Base-by-base conservation (phyloP, 2,329 filamentous ascomycete species). In the Trichocomaceae sp. region DNA sequence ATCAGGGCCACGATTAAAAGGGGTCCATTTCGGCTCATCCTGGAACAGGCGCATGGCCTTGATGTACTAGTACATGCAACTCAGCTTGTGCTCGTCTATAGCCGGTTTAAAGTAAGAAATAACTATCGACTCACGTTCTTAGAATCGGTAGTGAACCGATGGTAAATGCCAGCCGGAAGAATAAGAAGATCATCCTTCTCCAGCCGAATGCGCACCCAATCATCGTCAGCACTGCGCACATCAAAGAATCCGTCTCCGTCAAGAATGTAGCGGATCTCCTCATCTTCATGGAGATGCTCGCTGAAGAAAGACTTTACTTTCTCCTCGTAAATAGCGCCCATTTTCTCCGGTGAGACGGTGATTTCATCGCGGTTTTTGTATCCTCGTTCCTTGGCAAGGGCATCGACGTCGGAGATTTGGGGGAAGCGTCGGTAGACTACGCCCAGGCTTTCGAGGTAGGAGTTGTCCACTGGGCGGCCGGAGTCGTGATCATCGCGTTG, bases 1-100 rank as follows among this genome's bases (percentile, higher is more conserved):
- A 48, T 92, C 87, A 4, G 77, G 73, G 6, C 81, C 83, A 55
- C 93, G 83, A 75, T 96, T 95, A 62, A 99, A 73, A 13, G 93
- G 88, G 35, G 90, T 97, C 93, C 93, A 99, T 75, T 97, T 96
- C 33, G 93, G 93, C 74, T 97, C 91, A 61, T 97, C 93, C 76
- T 97, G 91, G 82, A 97, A 99, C 50, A 99, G 79, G 55, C 93
- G 83, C 89, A 97, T 92, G 13, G 93, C 93, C 68, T 95, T 88
- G 62, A 96, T 89, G 68, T 92, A 96, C 91, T 96, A n/a, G n/a
- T n/a, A 62, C 8, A 57, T 41, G 31, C 7, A n/a, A 50, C 45
- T 59, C 42, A 63, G 59, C 49, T 48, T 46, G 53, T 33, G 20
- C 35, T 29, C 13, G 15, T 39, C 5, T 39, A 42, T 12, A 35